Evolutionary conservation across 2,329 filamentous ascomycete species (phyloP).

Genomic region (Botrytis hyacinthi): DNA sequence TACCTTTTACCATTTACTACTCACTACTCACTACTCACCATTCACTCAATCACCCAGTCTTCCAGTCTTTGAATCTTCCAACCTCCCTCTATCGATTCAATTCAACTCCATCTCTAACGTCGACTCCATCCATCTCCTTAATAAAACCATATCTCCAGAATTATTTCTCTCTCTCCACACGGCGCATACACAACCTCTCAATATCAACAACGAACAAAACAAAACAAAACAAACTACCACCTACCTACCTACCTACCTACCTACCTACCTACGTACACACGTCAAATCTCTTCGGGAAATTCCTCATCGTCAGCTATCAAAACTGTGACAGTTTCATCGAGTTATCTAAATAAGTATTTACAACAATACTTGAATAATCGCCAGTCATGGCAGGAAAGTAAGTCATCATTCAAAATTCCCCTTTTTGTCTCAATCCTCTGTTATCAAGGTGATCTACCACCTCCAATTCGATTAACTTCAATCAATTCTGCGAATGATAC

Average conservation of each 20-base stretch:
- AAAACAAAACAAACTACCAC: background rate
- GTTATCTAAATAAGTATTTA: background rate
- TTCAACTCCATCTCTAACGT: background rate
- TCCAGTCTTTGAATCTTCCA: background rate
- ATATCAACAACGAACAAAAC: background rate
- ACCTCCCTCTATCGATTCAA: no score
- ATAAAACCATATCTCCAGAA: background rate
- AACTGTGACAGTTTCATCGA: background rate
- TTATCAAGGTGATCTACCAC: background rate
- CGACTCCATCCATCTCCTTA: background rate
- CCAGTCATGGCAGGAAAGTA: constrained; percentile 19
- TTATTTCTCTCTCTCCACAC: background rate
- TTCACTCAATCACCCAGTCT: background rate
- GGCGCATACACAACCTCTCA: background rate
- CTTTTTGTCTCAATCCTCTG: constrained; percentile 11
- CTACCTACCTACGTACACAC: background rate
- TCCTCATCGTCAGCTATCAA: background rate
- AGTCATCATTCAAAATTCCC: background rate
- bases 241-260: background rate
- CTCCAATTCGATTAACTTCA: background rate
- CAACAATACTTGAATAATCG: constrained; percentile 9
- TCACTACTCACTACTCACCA: background rate
- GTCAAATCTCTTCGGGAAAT: background rate
- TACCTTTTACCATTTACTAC: no score
- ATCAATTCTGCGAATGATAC: background rate